A percentile compares a stretch with the other conserved stretches of the same genome.
Conservation (phyloP, 2,329 filamentous ascomycete species). For the Fusarium torreyae region DNA sequence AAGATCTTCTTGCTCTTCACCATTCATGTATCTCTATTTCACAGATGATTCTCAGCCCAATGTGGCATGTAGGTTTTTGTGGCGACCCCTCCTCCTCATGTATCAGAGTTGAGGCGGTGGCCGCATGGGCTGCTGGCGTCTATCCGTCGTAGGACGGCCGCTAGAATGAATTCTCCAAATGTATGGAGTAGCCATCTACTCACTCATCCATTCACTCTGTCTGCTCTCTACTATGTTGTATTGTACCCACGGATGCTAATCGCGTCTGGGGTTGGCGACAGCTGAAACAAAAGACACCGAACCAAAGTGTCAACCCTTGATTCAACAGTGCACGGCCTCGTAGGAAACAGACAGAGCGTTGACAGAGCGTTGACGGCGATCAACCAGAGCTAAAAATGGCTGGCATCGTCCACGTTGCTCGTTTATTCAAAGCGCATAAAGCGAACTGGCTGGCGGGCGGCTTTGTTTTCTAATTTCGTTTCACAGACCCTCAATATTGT, state of each 20-base stretch:
- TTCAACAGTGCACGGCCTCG: constrained; percentile 35
- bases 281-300: constrained; percentile 41
- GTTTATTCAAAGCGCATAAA: not conserved
- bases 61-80: constrained; percentile 43
- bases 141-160: constrained; percentile 43
- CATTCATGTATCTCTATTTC: constrained; percentile 14
- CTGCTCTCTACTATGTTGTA: constrained; percentile 2
- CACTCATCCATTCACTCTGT: not conserved
- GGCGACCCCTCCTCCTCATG: constrained; percentile 34
- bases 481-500: constrained; percentile 16
- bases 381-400: not conserved
- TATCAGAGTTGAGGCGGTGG: constrained; percentile 41
- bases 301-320: constrained; percentile 29
- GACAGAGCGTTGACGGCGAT: constrained; percentile 10
- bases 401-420: not conserved
- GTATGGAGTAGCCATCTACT: constrained; percentile 4
- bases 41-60: constrained; percentile 28
- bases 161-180: constrained; percentile 28
- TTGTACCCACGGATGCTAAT: constrained; percentile 28
- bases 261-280: constrained; percentile 38
- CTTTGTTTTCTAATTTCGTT: constrained; percentile 15
- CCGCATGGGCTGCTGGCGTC: constrained; percentile 38
- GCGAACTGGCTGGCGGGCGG: too few relatives aligned
- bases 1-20: not conserved
- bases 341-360: constrained; percentile 21